phyloP scores from a whole-genome alignment of 164 flowering plant species.

The Warburgia ugandensis region DNA sequence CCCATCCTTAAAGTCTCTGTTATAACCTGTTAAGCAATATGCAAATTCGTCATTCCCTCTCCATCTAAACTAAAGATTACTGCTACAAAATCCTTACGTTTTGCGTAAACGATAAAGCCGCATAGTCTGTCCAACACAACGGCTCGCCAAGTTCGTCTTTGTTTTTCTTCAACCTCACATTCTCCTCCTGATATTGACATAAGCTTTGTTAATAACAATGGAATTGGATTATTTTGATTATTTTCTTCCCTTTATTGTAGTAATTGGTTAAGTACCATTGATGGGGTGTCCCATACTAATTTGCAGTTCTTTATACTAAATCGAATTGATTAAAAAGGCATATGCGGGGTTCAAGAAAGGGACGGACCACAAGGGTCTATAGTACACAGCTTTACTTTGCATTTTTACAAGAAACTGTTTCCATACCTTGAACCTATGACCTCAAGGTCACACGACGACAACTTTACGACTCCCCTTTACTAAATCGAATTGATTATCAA shows the following conservation, averaged over 20 bases:
- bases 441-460: not conserved
- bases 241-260: not conserved
- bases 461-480: not conserved
- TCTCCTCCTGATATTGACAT: conserved; percentile 73
- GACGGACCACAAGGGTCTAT: too few relatives aligned
- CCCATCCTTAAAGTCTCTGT: conserved; percentile 92
- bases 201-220: not conserved
- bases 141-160: conserved; percentile 44
- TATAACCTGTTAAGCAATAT: conserved; percentile 49
- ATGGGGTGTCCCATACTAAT: too few relatives aligned
- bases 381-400: too few relatives aligned
- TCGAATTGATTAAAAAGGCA: too few relatives aligned
- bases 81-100: conserved; percentile 31
- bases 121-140: conserved; percentile 59
- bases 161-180: conserved; percentile 48
- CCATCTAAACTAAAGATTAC: not conserved
- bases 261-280: not conserved
- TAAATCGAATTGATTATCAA: not conserved
- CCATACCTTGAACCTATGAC: too few relatives aligned
- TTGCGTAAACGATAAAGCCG: conserved; percentile 74
- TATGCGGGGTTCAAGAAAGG: too few relatives aligned
- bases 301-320: too few relatives aligned
- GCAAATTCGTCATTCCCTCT: not conserved
- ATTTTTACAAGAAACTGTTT: too few relatives aligned
- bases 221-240: not conserved